These are phyloP conservation scores for Cryptosporidium felis DNA, from an alignment of 169 alveolate species.

Conservation along the genomic window DNA sequence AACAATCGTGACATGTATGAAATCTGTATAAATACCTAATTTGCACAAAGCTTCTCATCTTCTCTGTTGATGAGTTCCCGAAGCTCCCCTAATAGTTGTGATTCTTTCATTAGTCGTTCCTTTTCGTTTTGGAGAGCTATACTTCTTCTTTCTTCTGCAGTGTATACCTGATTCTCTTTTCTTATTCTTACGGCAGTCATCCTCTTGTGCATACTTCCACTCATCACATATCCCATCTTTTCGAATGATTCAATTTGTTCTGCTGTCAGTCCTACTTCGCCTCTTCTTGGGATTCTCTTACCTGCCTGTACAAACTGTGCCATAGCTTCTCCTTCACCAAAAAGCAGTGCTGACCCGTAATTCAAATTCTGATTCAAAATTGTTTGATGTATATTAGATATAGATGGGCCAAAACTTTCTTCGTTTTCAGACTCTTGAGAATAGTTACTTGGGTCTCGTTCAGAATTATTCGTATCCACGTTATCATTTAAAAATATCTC, in stretches of 20 bases:
- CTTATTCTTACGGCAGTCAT: conserved; percentile 91
- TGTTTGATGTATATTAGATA: neutral
- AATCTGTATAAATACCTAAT: no score
- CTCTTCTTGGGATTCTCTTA: conserved; percentile 89
- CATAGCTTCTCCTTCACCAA: conserved; percentile 86
- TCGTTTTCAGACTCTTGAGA: neutral
- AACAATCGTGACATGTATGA: no score
- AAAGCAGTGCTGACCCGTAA: conserved; percentile 73
- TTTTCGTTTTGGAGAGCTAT: conserved; percentile 82
- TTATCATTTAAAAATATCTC: conserved; percentile 14
- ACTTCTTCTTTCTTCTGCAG: conserved; percentile 85
- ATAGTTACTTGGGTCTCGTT: neutral
- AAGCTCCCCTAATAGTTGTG: conserved; percentile 80
- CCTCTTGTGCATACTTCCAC: conserved; percentile 87
- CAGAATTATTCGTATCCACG: neutral
- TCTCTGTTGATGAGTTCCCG: conserved; percentile 78
- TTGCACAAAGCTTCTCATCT: conserved; percentile 52
- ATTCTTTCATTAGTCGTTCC: conserved; percentile 80
- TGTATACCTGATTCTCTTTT: conserved; percentile 84
- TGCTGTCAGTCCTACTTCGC: conserved; percentile 92
- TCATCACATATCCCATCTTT: conserved; percentile 91
- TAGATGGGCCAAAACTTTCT: conserved; percentile 10
- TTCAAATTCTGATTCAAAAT: conserved; percentile 32
- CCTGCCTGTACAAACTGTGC: conserved; percentile 88
- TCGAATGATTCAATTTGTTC: conserved; percentile 89